Evolutionary conservation across 2,329 filamentous ascomycete genomes (phyloP).

Genomic region (Exserohilum turcica): DNA sequence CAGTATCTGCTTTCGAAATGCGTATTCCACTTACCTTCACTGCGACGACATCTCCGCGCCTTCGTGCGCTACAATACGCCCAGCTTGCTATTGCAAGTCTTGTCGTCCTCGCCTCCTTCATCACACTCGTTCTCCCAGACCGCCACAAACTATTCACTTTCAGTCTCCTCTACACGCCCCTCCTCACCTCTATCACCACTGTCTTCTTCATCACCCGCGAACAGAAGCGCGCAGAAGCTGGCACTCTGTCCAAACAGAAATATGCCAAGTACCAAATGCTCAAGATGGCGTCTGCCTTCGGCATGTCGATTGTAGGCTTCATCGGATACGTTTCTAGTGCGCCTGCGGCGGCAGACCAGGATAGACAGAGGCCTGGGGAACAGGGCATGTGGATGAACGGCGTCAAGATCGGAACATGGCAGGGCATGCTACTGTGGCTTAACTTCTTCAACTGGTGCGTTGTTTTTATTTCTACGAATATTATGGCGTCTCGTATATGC

Average conservation of each 20-base stretch:
- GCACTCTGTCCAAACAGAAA: slow-evolving; percentile 25
- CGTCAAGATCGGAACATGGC: slow-evolving; percentile 27
- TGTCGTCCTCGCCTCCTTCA: slow-evolving; percentile 21
- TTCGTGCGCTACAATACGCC: slow-evolving; percentile 25
- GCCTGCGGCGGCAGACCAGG: slow-evolving; percentile 6
- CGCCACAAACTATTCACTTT: slow-evolving; percentile 31
- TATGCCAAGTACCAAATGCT: slow-evolving; percentile 32
- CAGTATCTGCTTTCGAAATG: slow-evolving; percentile 8
- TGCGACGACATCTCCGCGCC: slow-evolving; percentile 21
- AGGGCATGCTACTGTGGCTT: slow-evolving; percentile 28
- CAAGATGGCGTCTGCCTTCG: slow-evolving; percentile 26
- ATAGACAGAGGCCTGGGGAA: slow-evolving; percentile 6
- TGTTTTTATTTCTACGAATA: no score
- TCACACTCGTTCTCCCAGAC: slow-evolving; percentile 25
- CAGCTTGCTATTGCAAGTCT: slow-evolving; percentile 22
- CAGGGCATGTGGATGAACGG: slow-evolving; percentile 24
- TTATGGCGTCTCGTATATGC: rapidly evolving
- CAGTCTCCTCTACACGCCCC: slow-evolving; percentile 28
- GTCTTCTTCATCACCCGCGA: slow-evolving; percentile 27
- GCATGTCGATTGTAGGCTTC: slow-evolving; percentile 27
- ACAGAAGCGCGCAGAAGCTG: slow-evolving; percentile 21
- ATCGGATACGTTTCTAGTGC: slow-evolving; percentile 15
- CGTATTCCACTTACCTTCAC: slow-evolving; percentile 9
- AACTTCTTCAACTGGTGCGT: slow-evolving; percentile 35
- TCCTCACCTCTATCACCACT: slow-evolving; percentile 27